Evolutionary conservation across 768 basidiomycete genomes (phyloP), one percentile per base, ranked within the genome.

Genomic region (Leucogyrophana mollusca): DNA sequence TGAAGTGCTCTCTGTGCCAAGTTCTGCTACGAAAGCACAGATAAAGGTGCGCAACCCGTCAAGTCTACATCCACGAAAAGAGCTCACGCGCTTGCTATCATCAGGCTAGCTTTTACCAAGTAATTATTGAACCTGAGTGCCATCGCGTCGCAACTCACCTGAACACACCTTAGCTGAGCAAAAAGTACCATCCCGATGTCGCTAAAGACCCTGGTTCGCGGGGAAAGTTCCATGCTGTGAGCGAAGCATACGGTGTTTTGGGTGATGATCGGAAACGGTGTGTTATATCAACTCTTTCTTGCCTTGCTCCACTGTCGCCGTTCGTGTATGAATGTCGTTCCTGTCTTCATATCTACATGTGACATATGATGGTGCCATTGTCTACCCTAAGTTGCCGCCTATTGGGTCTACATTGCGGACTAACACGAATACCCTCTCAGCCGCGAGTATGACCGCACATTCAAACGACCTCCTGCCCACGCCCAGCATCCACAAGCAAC

Each of bases 191-290:
- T 43, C 76, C 76, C 1, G 76, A 78, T 53, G 54, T 72, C 8
- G 65, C 64, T 43, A 59, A 63, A 27, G 74, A 77, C 41, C 58
- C 57, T 5, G 37, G 49, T 3, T 66, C 75, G 2, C 67, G 64
- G 45, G 58, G 62, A 45, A 75, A 60, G 40, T 78, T 75, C 46
- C 72, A 72, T 40, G 66, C 61, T 0, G 67, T 74, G 40, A 77
- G 73, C 51, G 77, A 76, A 40, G 76, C 76, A 2, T 78, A 76
- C 36, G 59, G 69, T 1, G 50, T 76, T 16, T 60, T 78, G 7
- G 69, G 72, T 6, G 68, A 78, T 39, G 73, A 76, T 43, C 60
- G 75, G 37, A 68, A 70, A 55, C 66, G 74, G 76, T 73, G 40
- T 34, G 68, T 45, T 4, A 7, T 5, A 23, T 9, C 10, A 1